These are phyloP conservation scores for Amanita rimosa DNA, from an alignment of 768 basidiomycete genomes.

Conservation along the genomic window DNA sequence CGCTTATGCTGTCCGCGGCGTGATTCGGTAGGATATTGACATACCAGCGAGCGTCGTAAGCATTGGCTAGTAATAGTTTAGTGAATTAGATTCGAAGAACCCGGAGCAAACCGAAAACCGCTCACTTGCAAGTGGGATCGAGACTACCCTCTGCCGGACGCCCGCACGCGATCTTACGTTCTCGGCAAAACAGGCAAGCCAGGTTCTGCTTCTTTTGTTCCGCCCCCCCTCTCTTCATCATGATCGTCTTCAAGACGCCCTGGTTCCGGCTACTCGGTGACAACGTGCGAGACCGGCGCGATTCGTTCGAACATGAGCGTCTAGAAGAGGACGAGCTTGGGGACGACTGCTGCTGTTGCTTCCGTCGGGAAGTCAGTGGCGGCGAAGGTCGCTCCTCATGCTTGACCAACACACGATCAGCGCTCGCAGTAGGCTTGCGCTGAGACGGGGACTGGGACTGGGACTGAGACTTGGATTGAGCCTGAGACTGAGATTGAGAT, in stretches of 20 bases:
- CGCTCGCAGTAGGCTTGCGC: neutral
- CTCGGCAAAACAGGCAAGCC: constrained; percentile 29
- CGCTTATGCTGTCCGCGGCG: constrained; percentile 6
- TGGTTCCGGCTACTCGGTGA: constrained; percentile 1
- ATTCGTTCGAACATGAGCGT: constrained; percentile 1
- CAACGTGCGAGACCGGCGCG: constrained; percentile 3
- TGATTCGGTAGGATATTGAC: constrained; percentile 38
- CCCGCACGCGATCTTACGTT: constrained; percentile 31
- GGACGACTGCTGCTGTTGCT: neutral
- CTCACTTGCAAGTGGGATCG: constrained; percentile 42
- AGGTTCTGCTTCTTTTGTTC: constrained; percentile 19
- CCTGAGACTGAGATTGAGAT: neutral
- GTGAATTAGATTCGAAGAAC: too few species aligned
- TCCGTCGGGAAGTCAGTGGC: neutral
- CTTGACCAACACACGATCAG: neutral
- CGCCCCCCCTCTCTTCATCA: constrained; percentile 4
- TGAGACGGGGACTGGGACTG: neutral
- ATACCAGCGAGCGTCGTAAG: constrained; percentile 34
- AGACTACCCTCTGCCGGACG: constrained; percentile 23
- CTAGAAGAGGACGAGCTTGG: neutral
- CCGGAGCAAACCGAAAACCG: too few species aligned
- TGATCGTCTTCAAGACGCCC: constrained; percentile 6
- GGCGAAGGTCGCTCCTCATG: neutral
- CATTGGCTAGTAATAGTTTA: constrained; percentile 44
- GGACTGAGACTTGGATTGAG: neutral